Base-by-base conservation (phyloP, 129 eudicot genomes). In the Escallonia herrerae region DNA sequence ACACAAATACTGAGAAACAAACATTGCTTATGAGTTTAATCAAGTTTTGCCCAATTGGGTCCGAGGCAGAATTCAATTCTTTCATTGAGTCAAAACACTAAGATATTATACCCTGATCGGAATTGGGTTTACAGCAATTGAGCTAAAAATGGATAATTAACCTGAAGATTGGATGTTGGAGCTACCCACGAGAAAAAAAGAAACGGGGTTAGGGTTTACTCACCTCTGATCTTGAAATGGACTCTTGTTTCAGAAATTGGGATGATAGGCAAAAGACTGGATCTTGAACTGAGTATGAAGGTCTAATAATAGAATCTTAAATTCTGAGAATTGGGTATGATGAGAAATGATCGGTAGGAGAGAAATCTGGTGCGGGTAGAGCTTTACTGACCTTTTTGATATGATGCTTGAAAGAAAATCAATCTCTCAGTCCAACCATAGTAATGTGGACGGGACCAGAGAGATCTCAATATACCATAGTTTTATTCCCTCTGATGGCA, bases 1-100 rank as follows among this genome's bases (percentile, higher is more conserved):
- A 94, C 7, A 94, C 99, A 56, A 94, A 94, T 2, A 84, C 86
- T 13, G 99, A 89, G 86, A 94, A 94, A 61, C 97, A 94, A 43
- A 89, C 96, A 79, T 94, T 94, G 87, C 98, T 93, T 56, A 93
- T 85, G 3, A 81, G 70, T 77, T 93, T 86, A 10, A 93, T 79
- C 11, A 81, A 7, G 75, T 85, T 87, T 74, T 88, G 98, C 72
- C 95, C 98, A 59, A 93, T 83, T 42, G 95, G 91, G 73, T 93
- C 98, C 6, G 91, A 41, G 40, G 95, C 40, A 11, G 78, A 77
- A 66, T 64, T 76, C 15, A 40, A 40, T 58, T 84, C 88, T 77
- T 84, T 91, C 97, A 91, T 91, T 22, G 52, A 47, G 45, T 40
- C 75, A 45, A 69, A 64, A 41, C 66, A 74, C 79, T 33, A 55